A percentile compares a stretch with the other conserved stretches of the same genome.
Evolutionary conservation across 2,329 filamentous ascomycete species (phyloP).

Genomic region (Verticillium longisporum): DNA sequence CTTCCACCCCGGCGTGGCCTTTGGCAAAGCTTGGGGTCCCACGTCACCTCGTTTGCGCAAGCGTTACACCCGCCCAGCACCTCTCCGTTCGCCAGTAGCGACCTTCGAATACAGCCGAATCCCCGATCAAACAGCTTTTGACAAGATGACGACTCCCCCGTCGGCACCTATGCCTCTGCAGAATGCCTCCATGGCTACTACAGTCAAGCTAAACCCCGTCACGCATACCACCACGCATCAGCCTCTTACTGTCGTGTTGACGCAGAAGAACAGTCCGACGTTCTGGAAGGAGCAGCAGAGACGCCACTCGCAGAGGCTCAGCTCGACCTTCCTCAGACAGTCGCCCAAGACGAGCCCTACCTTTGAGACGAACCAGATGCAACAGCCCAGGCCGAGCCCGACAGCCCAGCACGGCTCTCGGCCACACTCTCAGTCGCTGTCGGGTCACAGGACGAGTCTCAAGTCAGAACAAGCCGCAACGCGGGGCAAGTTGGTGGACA

Average conservation of each 20-base stretch:
- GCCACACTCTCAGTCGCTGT: background rate
- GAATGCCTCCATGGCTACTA: constrained; percentile 2
- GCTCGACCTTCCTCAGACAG: background rate
- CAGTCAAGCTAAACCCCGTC: background rate
- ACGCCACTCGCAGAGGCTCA: background rate
- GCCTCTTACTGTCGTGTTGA: constrained; percentile 2
- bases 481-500: background rate
- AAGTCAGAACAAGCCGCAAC: background rate
- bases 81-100: constrained; percentile 7
- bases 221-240: background rate
- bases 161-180: constrained; percentile 1
- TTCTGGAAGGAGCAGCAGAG: background rate
- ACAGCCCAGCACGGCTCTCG: background rate
- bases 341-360: background rate
- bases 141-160: background rate
- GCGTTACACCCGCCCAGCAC: constrained; percentile 2
- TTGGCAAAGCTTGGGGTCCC: constrained; percentile 30
- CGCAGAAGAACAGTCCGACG: constrained; percentile 5
- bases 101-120: constrained; percentile 3
- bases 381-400: background rate
- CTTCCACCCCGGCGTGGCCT: constrained; percentile 30
- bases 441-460: background rate
- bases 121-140: background rate
- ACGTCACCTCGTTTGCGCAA: constrained; percentile 23
- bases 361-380: background rate